Percentiles rank a stretch among this genome's conserved stretches.
Evolutionary conservation across 768 basidiomycete genomes (phyloP).

Genomic region (Boletus reticuloceps): DNA sequence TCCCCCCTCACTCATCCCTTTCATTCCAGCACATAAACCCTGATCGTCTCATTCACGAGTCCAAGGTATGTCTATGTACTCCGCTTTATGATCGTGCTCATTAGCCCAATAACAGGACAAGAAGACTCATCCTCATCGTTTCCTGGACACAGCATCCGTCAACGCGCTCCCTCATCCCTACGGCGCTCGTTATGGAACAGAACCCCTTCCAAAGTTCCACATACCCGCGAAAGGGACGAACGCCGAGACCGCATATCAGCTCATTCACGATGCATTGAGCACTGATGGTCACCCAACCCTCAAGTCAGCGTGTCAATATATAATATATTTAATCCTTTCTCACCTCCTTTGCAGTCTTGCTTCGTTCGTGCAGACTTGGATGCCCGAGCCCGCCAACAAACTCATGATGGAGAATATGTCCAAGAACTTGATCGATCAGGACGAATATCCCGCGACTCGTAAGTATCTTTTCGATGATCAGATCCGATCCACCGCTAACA

Average conservation of each 20-base stretch:
- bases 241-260: conserved; percentile 51
- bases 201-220: conserved; percentile 65
- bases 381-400: conserved; percentile 49
- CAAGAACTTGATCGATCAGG: conserved; percentile 69
- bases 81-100: not conserved
- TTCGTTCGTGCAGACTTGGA: conserved; percentile 68
- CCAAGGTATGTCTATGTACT: conserved; percentile 44
- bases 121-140: conserved; percentile 33
- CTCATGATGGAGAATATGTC: conserved; percentile 63
- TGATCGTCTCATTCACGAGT: conserved; percentile 57
- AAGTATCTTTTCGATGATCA: conserved; percentile 2
- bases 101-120: conserved; percentile 41
- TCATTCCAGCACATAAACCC: conserved; percentile 60
- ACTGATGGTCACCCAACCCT: conserved; percentile 55
- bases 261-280: conserved; percentile 62
- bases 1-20: not conserved
- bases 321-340: not conserved
- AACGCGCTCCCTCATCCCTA: conserved; percentile 44
- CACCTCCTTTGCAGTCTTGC: conserved; percentile 40
- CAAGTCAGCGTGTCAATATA: conserved; percentile 33
- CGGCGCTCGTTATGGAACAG: conserved; percentile 63
- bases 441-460: conserved; percentile 65
- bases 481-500: not conserved
- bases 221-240: conserved; percentile 59
- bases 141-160: conserved; percentile 34